A percentile compares a stretch with the other conserved stretches of the same genome.
Evolutionary conservation across 2,329 filamentous ascomycete genomes (phyloP).

Genomic region (Calonectria ilicicola): DNA sequence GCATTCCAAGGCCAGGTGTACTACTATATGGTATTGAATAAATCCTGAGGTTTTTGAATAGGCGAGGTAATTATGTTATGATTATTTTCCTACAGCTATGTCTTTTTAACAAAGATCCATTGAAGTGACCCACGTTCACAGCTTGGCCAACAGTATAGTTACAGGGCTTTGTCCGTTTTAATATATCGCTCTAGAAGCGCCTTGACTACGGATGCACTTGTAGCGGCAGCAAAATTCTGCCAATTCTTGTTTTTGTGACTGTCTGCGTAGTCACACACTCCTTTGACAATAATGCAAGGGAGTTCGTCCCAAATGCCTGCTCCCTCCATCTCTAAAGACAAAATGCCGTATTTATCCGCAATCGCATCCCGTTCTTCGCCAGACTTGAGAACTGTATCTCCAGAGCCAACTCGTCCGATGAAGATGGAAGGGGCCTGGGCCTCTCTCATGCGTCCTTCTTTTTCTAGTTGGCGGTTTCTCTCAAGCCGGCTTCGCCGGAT

Average conservation of each 20-base stretch:
- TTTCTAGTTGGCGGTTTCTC: not conserved
- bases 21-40: no score
- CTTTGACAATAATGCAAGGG: conserved; percentile 5
- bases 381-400: conserved; percentile 52
- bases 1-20: no score
- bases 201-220: not conserved
- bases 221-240: conserved; percentile 12
- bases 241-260: conserved; percentile 13
- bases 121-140: no score
- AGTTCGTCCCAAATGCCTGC: not conserved
- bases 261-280: conserved; percentile 9
- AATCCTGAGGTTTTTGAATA: no score
- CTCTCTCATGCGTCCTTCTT: not conserved
- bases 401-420: conserved; percentile 52
- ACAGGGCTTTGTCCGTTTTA: not conserved
- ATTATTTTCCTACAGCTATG: no score
- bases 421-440: conserved; percentile 39
- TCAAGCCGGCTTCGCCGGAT: not conserved
- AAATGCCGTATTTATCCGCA: not conserved
- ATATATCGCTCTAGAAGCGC: not conserved
- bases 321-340: conserved; percentile 14
- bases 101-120: no score
- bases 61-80: no score
- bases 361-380: conserved; percentile 32
- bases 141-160: no score